Conservation (phyloP, 495 filamentous ascomycete genomes). For the Penicillium salamii region DNA sequence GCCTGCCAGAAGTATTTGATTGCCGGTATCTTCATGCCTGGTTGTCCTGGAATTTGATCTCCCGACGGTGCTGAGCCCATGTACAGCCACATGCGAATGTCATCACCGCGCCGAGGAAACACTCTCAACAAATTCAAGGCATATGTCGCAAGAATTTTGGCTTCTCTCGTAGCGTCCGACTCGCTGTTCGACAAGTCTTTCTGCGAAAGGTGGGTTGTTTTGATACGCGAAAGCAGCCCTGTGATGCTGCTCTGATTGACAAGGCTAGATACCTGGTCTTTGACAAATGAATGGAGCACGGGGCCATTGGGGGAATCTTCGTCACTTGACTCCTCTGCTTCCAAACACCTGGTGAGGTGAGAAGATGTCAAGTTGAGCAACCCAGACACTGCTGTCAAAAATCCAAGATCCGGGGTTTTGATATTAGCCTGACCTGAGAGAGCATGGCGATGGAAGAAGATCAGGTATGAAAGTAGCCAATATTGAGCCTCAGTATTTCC, state of each 20-base stretch:
- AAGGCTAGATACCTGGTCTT: conserved; percentile 58
- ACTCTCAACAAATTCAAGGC: conserved; percentile 80
- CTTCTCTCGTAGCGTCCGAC: conserved; percentile 52
- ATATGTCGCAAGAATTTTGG: conserved; percentile 77
- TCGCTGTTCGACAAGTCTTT: conserved; percentile 20
- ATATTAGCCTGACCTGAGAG: conserved; percentile 39
- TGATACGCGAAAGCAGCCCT: conserved; percentile 50
- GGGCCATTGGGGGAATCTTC: conserved; percentile 22
- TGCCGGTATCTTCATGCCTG: conserved; percentile 55
- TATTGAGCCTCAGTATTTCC: conserved; percentile 45
- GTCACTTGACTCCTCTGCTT: conserved; percentile 45
- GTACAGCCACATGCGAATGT: conserved; percentile 95
- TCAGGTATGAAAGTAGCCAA: conserved; percentile 80
- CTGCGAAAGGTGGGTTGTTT: conserved; percentile 27
- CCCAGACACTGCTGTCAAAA: conserved; percentile 61
- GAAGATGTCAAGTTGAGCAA: conserved; percentile 61
- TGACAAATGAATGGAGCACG: conserved; percentile 55
- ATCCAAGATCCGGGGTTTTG: conserved; percentile 53
- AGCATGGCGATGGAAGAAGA: conserved; percentile 64
- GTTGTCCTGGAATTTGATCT: conserved; percentile 30
- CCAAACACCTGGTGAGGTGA: conserved; percentile 54
- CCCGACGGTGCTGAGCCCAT: conserved; percentile 63
- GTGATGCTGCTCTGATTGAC: conserved; percentile 65
- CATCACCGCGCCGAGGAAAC: conserved; percentile 79
- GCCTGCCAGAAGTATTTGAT: conserved; percentile 90